Evolutionary conservation across 2,329 filamentous ascomycete species (phyloP).

Genomic region (Sordariomycetes sp.): DNA sequence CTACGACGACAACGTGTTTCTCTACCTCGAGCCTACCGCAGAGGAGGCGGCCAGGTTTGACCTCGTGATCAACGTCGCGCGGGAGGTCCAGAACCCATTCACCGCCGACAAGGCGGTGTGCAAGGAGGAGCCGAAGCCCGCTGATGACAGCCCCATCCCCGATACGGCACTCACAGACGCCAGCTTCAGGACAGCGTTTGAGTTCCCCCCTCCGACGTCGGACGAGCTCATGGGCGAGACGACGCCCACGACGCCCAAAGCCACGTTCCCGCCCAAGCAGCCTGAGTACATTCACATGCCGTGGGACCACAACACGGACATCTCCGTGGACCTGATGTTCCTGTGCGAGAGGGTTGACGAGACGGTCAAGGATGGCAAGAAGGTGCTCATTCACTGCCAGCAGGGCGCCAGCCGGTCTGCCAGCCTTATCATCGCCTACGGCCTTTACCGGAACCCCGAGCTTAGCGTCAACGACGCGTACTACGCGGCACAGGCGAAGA

Average conservation of each 20-base stretch:
- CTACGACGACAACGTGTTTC: slow-evolving; percentile 62
- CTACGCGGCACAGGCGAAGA: slow-evolving; percentile 66
- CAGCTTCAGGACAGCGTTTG: slow-evolving; percentile 48
- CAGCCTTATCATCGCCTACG: slow-evolving; percentile 77
- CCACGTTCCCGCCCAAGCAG: slow-evolving; percentile 28
- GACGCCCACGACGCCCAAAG: slow-evolving; percentile 43
- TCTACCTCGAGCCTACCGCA: slow-evolving; percentile 69
- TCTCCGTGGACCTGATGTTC: slow-evolving; percentile 60
- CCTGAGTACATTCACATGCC: slow-evolving; percentile 80
- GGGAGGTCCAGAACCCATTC: slow-evolving; percentile 71
- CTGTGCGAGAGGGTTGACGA: slow-evolving; percentile 68
- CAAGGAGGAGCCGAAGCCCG: slow-evolving; percentile 11
- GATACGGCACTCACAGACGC: slow-evolving; percentile 44
- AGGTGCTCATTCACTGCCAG: slow-evolving; percentile 72
- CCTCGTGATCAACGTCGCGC: slow-evolving; percentile 73
- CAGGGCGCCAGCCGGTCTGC: slow-evolving; percentile 77
- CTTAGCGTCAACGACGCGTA: slow-evolving; percentile 75
- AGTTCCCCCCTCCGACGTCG: slow-evolving; percentile 27
- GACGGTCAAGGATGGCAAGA: slow-evolving; percentile 59
- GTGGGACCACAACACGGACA: slow-evolving; percentile 84
- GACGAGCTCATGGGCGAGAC: slow-evolving; percentile 14
- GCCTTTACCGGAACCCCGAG: slow-evolving; percentile 64
- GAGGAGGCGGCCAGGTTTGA: slow-evolving; percentile 69
- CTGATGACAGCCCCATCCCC: slow-evolving; percentile 25
- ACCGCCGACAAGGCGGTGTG: slow-evolving; percentile 16